phyloP scores from a whole-genome alignment of 1,284 basidiomycete species.

The Trametes hirsuta region DNA sequence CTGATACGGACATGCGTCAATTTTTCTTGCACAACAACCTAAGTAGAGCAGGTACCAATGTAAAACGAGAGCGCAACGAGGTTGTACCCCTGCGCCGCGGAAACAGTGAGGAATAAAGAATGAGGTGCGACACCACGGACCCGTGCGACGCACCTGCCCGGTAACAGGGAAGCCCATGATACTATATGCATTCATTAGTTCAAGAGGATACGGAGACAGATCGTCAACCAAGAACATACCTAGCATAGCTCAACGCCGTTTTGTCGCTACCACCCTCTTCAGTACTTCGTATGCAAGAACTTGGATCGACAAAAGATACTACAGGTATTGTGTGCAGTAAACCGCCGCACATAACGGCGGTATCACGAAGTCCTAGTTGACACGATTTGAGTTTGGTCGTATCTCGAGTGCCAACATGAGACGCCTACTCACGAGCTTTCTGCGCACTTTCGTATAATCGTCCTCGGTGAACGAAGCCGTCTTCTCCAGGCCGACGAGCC shows the following conservation, averaged over 20 bases:
- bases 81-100: constrained; percentile 53
- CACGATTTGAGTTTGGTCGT: not conserved
- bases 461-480: constrained; percentile 61
- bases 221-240: constrained; percentile 36
- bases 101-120: no score
- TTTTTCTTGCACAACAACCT: not conserved
- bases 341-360: constrained; percentile 65
- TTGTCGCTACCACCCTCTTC: constrained; percentile 51
- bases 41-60: constrained; percentile 41
- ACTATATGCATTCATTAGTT: constrained; percentile 33
- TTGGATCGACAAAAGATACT: not conserved
- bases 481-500: constrained; percentile 56
- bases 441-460: constrained; percentile 55
- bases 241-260: constrained; percentile 70
- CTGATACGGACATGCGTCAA: constrained; percentile 31
- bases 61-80: constrained; percentile 70
- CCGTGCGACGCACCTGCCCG: constrained; percentile 49
- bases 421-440: constrained; percentile 52
- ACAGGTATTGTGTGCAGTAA: constrained; percentile 71
- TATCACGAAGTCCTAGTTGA: constrained; percentile 54
- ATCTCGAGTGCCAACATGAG: not conserved
- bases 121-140: no score
- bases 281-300: constrained; percentile 16
- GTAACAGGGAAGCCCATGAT: constrained; percentile 70
- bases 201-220: no score